Evolutionary conservation across 23 red algal species (phyloP), one percentile per base, ranked within the genome.

Genomic region (Gracilaria domingensis): DNA sequence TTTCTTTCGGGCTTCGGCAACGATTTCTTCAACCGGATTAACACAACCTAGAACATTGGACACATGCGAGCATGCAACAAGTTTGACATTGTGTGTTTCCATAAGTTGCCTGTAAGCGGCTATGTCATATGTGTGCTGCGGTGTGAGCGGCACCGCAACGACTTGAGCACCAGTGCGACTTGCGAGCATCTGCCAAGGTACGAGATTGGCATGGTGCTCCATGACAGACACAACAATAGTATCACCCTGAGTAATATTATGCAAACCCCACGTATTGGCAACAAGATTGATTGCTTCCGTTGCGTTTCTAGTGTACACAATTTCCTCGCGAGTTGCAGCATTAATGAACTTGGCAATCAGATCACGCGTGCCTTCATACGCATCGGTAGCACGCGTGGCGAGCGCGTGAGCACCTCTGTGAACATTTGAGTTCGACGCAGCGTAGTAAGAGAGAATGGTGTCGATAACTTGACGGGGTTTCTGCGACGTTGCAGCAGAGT

Each of bases 181-280:
- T 14, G 97, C 97, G 45, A 99, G 33, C 39, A 99, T 79, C 80
- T 99, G 97, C 97, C 97, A 99, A 35, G 97, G 97, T 32, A 99
- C 97, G 66, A 99, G 89, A 90, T 99, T 99, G 39, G 94, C 87
- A 87, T 99, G 97, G 62, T 99, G 97, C 76, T 99, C 95, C 86
- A 94, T 96, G 36, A 99, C 93, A 26, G 90, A 88, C 39, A 96
- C 83, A 59, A 96, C 33, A 28, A 99, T 94, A 50, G 85, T 90
- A 91, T 99, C 97, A 50, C 94, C 97, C 18, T 77, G 25, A 30
- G 39, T 34, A 23, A 99, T 50, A 72, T 96, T 96, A n/a, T 81
- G 77, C 40, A 12, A 55, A 39, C 84, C 97, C 97, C 97, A 99
- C 17, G 94, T 67, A 47, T 85, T 86, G 55, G 97, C 97, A 8